Conservation (phyloP, 2,329 filamentous ascomycete genomes). For the Stagonosporopsis vannaccii region DNA sequence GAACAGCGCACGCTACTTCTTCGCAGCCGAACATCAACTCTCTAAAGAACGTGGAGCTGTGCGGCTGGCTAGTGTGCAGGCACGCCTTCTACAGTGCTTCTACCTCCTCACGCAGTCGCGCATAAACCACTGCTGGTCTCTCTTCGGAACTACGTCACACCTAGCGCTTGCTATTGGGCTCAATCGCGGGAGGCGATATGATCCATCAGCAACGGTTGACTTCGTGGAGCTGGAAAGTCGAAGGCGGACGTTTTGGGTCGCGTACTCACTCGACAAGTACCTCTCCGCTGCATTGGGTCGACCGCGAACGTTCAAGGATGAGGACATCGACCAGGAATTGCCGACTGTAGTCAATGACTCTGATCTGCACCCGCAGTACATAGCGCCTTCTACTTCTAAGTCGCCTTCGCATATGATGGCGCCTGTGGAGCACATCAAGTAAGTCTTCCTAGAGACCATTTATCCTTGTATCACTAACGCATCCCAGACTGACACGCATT, state of each 20-base stretch:
- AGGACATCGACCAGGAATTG: conserved; percentile 66
- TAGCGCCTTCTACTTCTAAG: conserved; percentile 35
- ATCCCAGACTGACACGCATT: conserved; percentile 52
- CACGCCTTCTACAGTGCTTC: conserved; percentile 64
- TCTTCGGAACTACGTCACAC: conserved; percentile 65
- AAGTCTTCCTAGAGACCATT: neutral
- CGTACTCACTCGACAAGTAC: conserved; percentile 69
- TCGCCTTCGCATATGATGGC: conserved; percentile 55
- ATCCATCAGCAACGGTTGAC: conserved; percentile 46
- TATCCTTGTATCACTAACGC: neutral
- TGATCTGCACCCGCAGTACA: conserved; percentile 38
- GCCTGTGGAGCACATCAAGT: conserved; percentile 55
- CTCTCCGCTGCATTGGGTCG: conserved; percentile 69
- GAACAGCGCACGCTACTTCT: conserved; percentile 53
- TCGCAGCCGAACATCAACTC: conserved; percentile 53
- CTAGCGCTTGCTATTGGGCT: conserved; percentile 58
- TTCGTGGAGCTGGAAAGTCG: conserved; percentile 61
- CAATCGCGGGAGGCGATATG: conserved; percentile 49
- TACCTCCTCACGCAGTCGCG: conserved; percentile 66
- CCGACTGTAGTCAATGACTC: conserved; percentile 46
- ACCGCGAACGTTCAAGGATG: conserved; percentile 67
- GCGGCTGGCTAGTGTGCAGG: conserved; percentile 64
- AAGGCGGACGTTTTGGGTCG: conserved; percentile 68
- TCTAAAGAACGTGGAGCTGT: conserved; percentile 62
- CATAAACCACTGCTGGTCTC: conserved; percentile 68